phyloP scores from a whole-genome alignment of 2,329 filamentous ascomycete genomes.

The Botrytis tulipae region DNA sequence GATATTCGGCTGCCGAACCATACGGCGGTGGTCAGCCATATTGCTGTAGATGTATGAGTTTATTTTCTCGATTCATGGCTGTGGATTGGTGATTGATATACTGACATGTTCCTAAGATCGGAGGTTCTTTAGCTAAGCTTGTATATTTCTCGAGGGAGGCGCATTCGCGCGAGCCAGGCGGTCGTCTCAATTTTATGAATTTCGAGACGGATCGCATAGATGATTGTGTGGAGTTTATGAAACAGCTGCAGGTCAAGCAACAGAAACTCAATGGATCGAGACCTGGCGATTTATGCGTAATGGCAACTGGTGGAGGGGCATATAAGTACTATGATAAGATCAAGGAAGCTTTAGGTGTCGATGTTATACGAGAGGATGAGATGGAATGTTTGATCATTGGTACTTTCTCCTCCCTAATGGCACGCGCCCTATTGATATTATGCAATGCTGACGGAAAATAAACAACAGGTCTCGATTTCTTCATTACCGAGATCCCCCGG shows the following conservation, averaged over 20 bases:
- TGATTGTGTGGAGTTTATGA: constrained; percentile 89
- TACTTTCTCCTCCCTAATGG: constrained; percentile 43
- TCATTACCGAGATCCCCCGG: constrained; percentile 94
- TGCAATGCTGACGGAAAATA: background rate
- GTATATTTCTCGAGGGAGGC: constrained; percentile 95
- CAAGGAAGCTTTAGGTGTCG: constrained; percentile 75
- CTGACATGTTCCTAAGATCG: constrained; percentile 62
- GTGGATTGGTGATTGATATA: background rate
- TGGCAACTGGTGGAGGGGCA: constrained; percentile 93
- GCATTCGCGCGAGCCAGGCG: constrained; percentile 74
- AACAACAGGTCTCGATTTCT: constrained; percentile 81
- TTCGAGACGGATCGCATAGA: constrained; percentile 97
- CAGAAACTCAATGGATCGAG: constrained; percentile 69
- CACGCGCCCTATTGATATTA: background rate
- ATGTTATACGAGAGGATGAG: constrained; percentile 91
- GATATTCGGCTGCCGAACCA: constrained; percentile 97
- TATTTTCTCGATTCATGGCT: constrained; percentile 17
- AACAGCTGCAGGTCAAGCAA: constrained; percentile 79
- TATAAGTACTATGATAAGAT: constrained; percentile 97
- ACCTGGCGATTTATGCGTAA: constrained; percentile 76
- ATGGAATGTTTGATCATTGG: constrained; percentile 98
- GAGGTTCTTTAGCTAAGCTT: constrained; percentile 90
- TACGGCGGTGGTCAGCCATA: constrained; percentile 91
- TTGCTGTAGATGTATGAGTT: constrained; percentile 83
- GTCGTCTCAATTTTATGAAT: constrained; percentile 88